Evolutionary conservation across 2,329 filamentous ascomycete species (phyloP).

Genomic region (Verticillium klebahnii): DNA sequence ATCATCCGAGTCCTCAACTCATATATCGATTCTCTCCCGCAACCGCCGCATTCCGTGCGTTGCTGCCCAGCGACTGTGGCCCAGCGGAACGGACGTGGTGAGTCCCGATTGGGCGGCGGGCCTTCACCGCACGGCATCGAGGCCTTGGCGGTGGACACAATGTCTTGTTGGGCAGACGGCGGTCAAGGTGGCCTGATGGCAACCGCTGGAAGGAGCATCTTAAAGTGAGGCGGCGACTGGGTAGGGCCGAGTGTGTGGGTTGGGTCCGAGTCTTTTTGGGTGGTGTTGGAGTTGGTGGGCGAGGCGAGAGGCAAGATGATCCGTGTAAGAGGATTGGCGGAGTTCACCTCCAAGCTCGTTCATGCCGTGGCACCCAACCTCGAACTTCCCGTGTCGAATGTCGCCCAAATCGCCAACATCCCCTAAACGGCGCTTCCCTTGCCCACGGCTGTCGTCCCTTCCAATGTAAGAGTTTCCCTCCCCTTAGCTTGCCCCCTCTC

Average conservation of each 20-base stretch:
- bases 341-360: neutral
- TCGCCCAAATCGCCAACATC: neutral
- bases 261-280: neutral
- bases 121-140: slow-evolving; percentile 1
- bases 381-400: neutral
- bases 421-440: neutral
- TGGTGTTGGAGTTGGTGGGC: too few relatives aligned
- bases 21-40: neutral
- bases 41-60: neutral
- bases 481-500: neutral
- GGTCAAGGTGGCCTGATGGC: neutral
- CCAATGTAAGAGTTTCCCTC: neutral
- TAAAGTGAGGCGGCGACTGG: neutral
- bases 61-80: slow-evolving; percentile 3
- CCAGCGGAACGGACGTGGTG: slow-evolving; percentile 2
- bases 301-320: neutral
- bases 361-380: neutral
- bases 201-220: neutral
- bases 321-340: neutral
- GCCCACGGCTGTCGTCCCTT: neutral
- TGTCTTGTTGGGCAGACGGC: neutral
- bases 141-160: neutral
- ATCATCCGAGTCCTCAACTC: neutral
- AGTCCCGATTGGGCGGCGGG: neutral
- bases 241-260: neutral